phyloP scores from a whole-genome alignment of 805 yeast genomes.

The Zygoascus biomembranicola region DNA sequence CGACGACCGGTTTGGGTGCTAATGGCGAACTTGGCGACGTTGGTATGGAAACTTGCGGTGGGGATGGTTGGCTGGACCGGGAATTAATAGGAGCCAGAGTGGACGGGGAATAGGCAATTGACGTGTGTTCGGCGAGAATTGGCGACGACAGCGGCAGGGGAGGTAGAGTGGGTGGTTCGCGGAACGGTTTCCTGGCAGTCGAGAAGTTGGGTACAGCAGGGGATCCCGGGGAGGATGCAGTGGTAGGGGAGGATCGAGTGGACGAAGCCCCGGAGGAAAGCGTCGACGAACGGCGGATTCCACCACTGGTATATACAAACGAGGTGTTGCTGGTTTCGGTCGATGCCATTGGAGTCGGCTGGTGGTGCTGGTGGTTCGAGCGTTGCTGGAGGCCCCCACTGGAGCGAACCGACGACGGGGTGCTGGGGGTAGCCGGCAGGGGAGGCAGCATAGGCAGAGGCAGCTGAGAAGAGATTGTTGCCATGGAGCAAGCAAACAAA shows the following conservation, averaged over 20 bases:
- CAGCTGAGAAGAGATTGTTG: not conserved
- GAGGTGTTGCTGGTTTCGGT: not conserved
- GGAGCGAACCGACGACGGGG: not conserved
- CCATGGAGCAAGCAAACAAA: not conserved
- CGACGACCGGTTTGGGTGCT: too few species aligned
- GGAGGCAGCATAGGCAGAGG: constrained; percentile 7
- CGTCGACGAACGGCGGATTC: not conserved
- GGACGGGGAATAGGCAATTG: too few species aligned
- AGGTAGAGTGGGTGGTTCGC: not conserved
- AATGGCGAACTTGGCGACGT: too few species aligned
- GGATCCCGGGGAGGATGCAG: not conserved
- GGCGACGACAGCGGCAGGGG: not conserved
- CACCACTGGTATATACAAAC: not conserved
- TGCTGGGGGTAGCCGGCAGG: constrained; percentile 5
- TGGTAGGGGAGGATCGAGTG: not conserved
- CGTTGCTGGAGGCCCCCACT: not conserved
- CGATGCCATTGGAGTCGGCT: not conserved
- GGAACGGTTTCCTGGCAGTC: not conserved
- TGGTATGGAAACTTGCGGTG: too few species aligned
- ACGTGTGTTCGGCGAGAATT: not conserved
- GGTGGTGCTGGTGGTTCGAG: not conserved
- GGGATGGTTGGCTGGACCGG: too few species aligned
- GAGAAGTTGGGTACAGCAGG: not conserved
- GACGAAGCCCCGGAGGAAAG: not conserved
- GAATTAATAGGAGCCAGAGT: too few species aligned